phyloP scores from a whole-genome alignment of 257 asterid species.

The Primulina eburnea region DNA sequence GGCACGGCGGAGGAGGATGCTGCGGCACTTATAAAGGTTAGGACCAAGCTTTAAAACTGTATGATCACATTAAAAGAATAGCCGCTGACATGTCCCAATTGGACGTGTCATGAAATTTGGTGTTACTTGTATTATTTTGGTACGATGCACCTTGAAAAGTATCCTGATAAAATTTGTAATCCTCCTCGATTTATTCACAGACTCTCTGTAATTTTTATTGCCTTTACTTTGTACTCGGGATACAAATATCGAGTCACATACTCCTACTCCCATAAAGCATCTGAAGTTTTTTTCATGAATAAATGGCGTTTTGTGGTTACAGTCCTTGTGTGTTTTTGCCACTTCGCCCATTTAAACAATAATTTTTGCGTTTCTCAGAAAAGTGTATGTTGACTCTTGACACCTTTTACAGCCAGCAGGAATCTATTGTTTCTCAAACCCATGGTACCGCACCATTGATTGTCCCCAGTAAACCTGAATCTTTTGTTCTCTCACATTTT shows the following conservation, averaged over 20 bases:
- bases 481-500: not conserved
- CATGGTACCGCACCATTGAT: not conserved
- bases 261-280: too few species aligned
- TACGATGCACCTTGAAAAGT: conserved; percentile 12
- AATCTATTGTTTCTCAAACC: not conserved
- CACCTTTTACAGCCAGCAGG: not conserved
- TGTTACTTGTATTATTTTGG: not conserved
- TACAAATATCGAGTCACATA: not conserved
- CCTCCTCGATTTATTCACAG: not conserved
- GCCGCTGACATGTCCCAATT: not conserved
- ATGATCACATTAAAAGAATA: not conserved
- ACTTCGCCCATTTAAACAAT: too few species aligned
- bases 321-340: not conserved
- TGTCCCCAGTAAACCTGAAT: not conserved
- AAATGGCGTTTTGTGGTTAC: conserved; percentile 5
- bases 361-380: not conserved
- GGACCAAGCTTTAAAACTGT: conserved; percentile 14
- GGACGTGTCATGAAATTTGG: not conserved
- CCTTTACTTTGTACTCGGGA: not conserved
- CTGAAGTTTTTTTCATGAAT: not conserved
- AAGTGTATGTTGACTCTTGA: not conserved
- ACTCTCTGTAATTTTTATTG: not conserved
- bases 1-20: conserved; percentile 99
- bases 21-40: conserved; percentile 90
- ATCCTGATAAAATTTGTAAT: not conserved